phyloP scores from a whole-genome alignment of 2,329 filamentous ascomycete species.

The Fonsecaea multimorphosa region DNA sequence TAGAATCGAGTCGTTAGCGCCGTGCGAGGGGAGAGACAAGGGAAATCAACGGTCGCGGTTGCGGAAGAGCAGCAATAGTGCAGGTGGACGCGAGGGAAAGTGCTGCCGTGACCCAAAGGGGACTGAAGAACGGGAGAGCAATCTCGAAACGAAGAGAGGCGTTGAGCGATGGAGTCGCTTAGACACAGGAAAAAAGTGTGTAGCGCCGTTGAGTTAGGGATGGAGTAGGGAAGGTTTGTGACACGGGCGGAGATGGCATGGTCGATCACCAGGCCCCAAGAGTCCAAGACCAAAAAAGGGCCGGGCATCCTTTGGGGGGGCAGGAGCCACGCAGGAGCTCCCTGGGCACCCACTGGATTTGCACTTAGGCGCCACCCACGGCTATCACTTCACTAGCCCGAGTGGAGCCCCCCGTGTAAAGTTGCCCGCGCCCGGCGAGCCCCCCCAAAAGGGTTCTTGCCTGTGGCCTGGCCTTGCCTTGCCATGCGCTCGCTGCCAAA shows the following conservation, averaged over 20 bases:
- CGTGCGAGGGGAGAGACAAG: conserved; percentile 15
- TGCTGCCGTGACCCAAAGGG: conserved; percentile 19
- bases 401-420: conserved; percentile 37
- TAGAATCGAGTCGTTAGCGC: conserved; percentile 25
- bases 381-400: conserved; percentile 23
- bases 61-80: background rate
- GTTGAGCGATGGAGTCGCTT: conserved; percentile 24
- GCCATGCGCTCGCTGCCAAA: conserved; percentile 19
- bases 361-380: conserved; percentile 23
- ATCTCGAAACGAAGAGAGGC: conserved; percentile 25
- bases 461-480: conserved; percentile 7
- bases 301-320: conserved; percentile 11
- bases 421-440: conserved; percentile 19
- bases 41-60: background rate
- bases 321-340: background rate
- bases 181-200: conserved; percentile 14
- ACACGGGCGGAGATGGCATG: conserved; percentile 27
- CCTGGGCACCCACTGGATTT: no score
- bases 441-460: background rate
- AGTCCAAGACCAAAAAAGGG: conserved; percentile 20
- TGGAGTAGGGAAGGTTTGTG: conserved; percentile 29
- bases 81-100: conserved; percentile 24
- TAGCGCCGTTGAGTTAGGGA: conserved; percentile 23
- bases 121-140: conserved; percentile 6
- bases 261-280: conserved; percentile 26